phyloP scores from a whole-genome alignment of 768 basidiomycete species.

The Kwoniella dejecticola region DNA sequence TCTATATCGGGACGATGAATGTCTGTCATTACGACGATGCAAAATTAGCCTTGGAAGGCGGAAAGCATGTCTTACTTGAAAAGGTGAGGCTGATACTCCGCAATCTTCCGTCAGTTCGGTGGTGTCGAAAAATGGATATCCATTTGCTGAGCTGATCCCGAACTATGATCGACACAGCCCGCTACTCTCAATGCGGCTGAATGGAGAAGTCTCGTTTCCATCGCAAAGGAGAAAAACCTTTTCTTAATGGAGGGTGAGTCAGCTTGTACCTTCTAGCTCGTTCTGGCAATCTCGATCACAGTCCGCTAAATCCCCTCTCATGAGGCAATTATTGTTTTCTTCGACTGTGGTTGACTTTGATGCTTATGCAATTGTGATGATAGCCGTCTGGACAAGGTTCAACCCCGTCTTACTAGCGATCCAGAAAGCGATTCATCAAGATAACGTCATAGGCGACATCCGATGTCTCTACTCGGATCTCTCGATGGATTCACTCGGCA shows the following conservation, averaged over 20 bases:
- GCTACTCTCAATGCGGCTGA: slow-evolving; percentile 52
- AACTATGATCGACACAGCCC: too few species aligned
- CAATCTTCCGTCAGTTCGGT: not conserved
- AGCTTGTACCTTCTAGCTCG: not conserved
- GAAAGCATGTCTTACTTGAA: slow-evolving; percentile 55
- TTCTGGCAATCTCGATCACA: too few species aligned
- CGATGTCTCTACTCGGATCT: slow-evolving; percentile 46
- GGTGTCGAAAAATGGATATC: too few species aligned
- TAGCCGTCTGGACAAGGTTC: slow-evolving; percentile 55
- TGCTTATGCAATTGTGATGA: not conserved
- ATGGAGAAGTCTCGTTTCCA: slow-evolving; percentile 40
- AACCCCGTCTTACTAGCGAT: slow-evolving; percentile 48
- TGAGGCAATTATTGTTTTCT: not conserved
- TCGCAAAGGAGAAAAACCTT: slow-evolving; percentile 50
- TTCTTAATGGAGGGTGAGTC: slow-evolving; percentile 55
- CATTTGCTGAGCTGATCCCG: too few species aligned
- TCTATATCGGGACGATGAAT: slow-evolving; percentile 56
- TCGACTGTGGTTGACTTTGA: not conserved
- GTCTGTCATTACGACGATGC: slow-evolving; percentile 50
- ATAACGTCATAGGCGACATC: slow-evolving; percentile 50
- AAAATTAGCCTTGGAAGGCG: slow-evolving; percentile 46
- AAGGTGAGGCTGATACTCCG: slow-evolving; percentile 33
- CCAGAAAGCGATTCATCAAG: slow-evolving; percentile 45
- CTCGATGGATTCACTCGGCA: slow-evolving; percentile 41
- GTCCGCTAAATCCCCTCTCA: too few species aligned